Conservation (phyloP, 257 asterid genomes). For the Solanum neorickii region DNA sequence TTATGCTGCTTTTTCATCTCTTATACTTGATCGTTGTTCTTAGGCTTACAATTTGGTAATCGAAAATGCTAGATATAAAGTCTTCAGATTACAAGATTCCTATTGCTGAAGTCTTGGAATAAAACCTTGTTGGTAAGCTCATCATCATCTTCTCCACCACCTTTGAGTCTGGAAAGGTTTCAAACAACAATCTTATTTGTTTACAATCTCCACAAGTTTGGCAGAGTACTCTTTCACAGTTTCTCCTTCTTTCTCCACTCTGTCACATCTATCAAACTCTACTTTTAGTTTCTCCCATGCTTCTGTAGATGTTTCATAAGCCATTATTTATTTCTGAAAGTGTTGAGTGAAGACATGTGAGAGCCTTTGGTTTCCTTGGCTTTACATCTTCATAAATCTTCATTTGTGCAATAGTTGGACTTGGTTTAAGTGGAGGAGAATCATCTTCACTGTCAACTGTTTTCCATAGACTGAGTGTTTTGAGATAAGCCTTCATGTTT, state of each 20-base stretch:
- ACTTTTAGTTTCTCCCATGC: not conserved
- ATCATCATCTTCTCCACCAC: not conserved
- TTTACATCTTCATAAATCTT: not conserved
- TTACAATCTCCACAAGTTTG: not conserved
- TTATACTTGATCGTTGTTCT: not conserved
- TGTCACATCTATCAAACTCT: not conserved
- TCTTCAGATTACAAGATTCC: not conserved
- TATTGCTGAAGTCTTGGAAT: not conserved
- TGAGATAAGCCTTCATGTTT: not conserved
- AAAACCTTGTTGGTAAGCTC: not conserved
- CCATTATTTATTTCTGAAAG: not conserved
- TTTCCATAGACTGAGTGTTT: not conserved
- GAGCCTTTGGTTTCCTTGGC: not conserved
- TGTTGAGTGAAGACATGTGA: not conserved
- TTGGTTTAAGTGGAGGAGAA: not conserved
- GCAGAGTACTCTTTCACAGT: not conserved
- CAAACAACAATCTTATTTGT: not conserved
- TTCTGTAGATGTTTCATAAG: no score
- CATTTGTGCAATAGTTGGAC: not conserved
- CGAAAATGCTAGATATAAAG: not conserved
- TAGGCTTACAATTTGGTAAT: not conserved
- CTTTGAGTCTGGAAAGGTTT: not conserved
- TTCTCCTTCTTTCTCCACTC: not conserved
- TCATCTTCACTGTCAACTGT: not conserved
- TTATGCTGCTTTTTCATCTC: not conserved